phyloP scores from a whole-genome alignment of 108 stramenopile genomes.

The Cyclostephanos tholiformis region DNA sequence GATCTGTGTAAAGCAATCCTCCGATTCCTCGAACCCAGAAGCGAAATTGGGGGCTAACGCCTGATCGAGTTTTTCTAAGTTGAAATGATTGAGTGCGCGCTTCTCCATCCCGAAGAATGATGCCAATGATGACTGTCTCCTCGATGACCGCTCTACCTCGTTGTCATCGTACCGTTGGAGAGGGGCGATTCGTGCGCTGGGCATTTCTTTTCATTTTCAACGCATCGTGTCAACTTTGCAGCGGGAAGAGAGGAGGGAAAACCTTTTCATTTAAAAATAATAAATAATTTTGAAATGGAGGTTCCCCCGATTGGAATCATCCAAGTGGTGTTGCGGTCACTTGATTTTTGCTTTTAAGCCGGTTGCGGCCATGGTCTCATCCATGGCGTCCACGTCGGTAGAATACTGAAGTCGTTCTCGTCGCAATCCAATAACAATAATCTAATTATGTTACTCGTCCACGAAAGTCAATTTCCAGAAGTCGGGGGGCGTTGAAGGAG shows the following conservation, averaged over 20 bases:
- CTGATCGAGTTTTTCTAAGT: conserved; percentile 44
- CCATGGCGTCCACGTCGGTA: too few relatives aligned
- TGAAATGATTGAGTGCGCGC: conserved; percentile 20
- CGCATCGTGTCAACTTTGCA: too few relatives aligned
- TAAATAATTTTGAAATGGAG: too few relatives aligned
- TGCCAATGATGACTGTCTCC: neutral
- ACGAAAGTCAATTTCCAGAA: conserved; percentile 57
- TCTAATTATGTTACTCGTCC: conserved; percentile 14
- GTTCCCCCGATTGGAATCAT: neutral
- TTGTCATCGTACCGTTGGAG: neutral
- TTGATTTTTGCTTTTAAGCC: conserved; percentile 1
- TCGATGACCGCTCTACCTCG: neutral
- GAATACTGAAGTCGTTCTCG: too few relatives aligned
- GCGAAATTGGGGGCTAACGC: conserved; percentile 39
- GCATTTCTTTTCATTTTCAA: conserved; percentile 5
- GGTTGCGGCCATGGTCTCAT: too few relatives aligned
- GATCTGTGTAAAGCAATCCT: conserved; percentile 38
- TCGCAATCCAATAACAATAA: too few relatives aligned
- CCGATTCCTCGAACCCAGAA: conserved; percentile 50
- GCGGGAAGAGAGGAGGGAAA: too few relatives aligned
- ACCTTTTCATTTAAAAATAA: neutral
- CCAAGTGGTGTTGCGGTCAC: neutral
- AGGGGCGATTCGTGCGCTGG: conserved; percentile 25
- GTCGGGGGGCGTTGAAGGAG: conserved; percentile 42
- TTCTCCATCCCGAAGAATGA: conserved; percentile 20